These are phyloP conservation scores for Scheffersomyces coipomensis DNA, from an alignment of 805 yeast species.

Conservation along the genomic window DNA sequence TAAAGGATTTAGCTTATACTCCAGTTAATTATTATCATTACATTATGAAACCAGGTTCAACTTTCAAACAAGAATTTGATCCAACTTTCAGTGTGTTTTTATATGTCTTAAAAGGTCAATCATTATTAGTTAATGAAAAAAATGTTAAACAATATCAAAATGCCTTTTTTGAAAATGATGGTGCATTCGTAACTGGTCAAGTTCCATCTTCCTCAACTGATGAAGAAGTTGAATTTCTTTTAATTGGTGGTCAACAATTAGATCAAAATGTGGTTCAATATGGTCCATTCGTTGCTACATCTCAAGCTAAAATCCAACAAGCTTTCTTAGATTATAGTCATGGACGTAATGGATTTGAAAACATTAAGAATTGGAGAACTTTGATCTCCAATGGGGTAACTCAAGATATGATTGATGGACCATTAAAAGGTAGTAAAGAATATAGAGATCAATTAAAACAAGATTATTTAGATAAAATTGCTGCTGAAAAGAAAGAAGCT, in stretches of 20 bases:
- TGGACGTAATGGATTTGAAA: constrained; percentile 69
- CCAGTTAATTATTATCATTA: constrained; percentile 75
- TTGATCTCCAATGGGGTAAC: constrained; percentile 44
- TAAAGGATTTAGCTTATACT: constrained; percentile 74
- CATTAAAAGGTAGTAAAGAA: constrained; percentile 31
- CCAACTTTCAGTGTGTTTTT: constrained; percentile 64
- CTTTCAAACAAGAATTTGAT: constrained; percentile 59
- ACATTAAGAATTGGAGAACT: constrained; percentile 58
- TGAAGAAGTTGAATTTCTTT: constrained; percentile 56
- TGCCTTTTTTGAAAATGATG: constrained; percentile 68
- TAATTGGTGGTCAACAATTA: constrained; percentile 74
- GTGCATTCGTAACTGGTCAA: constrained; percentile 56
- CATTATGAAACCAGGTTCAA: constrained; percentile 63
- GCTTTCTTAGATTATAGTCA: constrained; percentile 73
- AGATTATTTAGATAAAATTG: constrained; percentile 7
- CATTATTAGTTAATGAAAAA: constrained; percentile 41
- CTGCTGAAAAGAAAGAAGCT: neutral
- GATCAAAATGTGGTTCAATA: constrained; percentile 80
- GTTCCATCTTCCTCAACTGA: constrained; percentile 40
- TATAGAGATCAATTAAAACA: constrained; percentile 22
- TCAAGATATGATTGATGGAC: constrained; percentile 38
- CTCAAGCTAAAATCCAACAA: constrained; percentile 61
- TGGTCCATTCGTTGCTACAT: constrained; percentile 87
- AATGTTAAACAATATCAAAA: constrained; percentile 45
- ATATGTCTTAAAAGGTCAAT: constrained; percentile 62